These are phyloP conservation scores for Phaeotremella skinneri DNA, from an alignment of 768 basidiomycete genomes.

Conservation along the genomic window DNA sequence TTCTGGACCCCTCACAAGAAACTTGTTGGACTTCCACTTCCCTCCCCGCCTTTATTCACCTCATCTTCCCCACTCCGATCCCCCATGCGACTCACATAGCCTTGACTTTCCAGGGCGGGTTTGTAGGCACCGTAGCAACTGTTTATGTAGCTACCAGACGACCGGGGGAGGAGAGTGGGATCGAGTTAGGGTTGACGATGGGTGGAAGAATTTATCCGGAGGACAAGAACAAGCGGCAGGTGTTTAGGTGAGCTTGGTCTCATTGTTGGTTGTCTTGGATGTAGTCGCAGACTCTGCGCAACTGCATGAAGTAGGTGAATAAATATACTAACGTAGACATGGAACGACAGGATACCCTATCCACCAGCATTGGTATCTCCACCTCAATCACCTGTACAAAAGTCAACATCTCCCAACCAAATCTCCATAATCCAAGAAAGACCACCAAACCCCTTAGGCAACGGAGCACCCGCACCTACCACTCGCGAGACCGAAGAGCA, in stretches of 20 bases:
- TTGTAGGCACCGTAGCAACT: conserved; percentile 33
- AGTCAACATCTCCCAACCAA: not conserved
- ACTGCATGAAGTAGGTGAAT: too few species aligned
- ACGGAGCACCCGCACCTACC: conserved; percentile 9
- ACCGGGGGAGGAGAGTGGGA: conserved; percentile 15
- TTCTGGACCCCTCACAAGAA: conserved; percentile 24
- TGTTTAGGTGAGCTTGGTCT: conserved; percentile 38
- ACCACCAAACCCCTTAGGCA: conserved; percentile 18
- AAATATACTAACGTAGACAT: too few species aligned
- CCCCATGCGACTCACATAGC: conserved; percentile 42
- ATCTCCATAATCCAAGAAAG: conserved; percentile 18
- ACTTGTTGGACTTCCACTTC: conserved; percentile 28
- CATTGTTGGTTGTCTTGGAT: not conserved
- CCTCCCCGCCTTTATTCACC: conserved; percentile 39
- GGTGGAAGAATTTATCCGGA: conserved; percentile 46
- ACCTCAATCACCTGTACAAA: not conserved
- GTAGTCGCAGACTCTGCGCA: too few species aligned
- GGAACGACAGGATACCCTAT: conserved; percentile 8
- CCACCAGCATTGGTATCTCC: conserved; percentile 1
- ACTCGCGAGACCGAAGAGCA: conserved; percentile 4
- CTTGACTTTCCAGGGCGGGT: conserved; percentile 50
- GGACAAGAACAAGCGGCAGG: conserved; percentile 45
- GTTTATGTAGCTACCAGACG: conserved; percentile 38
- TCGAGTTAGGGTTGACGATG: conserved; percentile 39
- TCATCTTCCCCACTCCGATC: conserved; percentile 37